phyloP scores from a whole-genome alignment of 2,329 filamentous ascomycete species.

The Zymoseptoria tritici region DNA sequence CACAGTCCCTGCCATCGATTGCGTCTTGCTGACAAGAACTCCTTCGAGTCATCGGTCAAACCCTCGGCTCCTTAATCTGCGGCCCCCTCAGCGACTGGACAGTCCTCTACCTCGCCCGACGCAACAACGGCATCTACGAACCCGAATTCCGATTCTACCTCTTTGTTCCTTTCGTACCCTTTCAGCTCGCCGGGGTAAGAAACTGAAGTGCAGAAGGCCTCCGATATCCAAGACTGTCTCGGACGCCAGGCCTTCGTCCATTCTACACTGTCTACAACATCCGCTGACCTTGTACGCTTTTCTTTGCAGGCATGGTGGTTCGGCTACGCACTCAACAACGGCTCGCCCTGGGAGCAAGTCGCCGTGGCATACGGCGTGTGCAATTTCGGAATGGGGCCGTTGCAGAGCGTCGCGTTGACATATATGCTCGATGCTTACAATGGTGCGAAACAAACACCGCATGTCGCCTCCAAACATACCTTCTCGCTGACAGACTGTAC shows the following conservation, averaged over 20 bases:
- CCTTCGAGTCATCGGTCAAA: slow-evolving; percentile 34
- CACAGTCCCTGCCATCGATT: not conserved
- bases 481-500: not conserved
- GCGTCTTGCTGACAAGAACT: not conserved
- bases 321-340: slow-evolving; percentile 27
- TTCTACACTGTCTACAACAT: too few relatives aligned
- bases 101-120: slow-evolving; percentile 25
- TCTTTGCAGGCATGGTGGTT: slow-evolving; percentile 30
- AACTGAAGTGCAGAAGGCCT: too few relatives aligned
- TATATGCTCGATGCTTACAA: slow-evolving; percentile 36
- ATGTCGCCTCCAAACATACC: too few relatives aligned
- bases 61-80: slow-evolving; percentile 40
- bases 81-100: slow-evolving; percentile 44
- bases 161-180: slow-evolving; percentile 29
- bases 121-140: slow-evolving; percentile 31
- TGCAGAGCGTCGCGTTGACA: slow-evolving; percentile 31
- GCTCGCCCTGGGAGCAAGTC: slow-evolving; percentile 22
- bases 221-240: too few relatives aligned
- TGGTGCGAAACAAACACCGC: slow-evolving; percentile 19
- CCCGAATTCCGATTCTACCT: slow-evolving; percentile 30
- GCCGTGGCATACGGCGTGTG: slow-evolving; percentile 34
- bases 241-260: too few relatives aligned
- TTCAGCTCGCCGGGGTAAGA: slow-evolving; percentile 20
- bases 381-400: slow-evolving; percentile 31
- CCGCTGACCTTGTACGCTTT: too few relatives aligned